phyloP scores from a whole-genome alignment of 169 alveolate species.

The Blepharisma undulans region DNA sequence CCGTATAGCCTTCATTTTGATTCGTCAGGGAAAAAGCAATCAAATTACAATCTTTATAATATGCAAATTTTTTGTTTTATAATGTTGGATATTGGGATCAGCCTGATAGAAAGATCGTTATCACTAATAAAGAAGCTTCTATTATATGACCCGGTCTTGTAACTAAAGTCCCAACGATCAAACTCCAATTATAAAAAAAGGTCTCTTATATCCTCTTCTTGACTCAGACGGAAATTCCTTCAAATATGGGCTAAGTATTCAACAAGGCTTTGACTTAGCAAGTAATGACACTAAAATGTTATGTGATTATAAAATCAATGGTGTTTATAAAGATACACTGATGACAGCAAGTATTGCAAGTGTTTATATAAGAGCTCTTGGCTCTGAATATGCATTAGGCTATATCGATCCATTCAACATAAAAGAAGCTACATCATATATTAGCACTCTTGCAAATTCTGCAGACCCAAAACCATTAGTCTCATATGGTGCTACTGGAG shows the following conservation, averaged over 20 bases:
- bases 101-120: background rate
- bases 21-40: background rate
- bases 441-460: background rate
- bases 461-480: background rate
- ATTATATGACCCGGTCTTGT: conserved; percentile 34
- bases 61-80: background rate
- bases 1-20: background rate
- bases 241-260: background rate
- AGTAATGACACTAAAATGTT: background rate
- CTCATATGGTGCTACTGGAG: background rate
- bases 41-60: conserved; percentile 1
- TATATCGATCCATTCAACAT: conserved; percentile 7
- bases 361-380: background rate
- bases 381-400: background rate
- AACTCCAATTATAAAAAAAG: background rate
- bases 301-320: background rate
- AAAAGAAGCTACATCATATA: background rate
- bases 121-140: background rate
- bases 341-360: background rate
- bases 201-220: conserved; percentile 15
- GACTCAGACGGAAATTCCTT: background rate
- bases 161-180: background rate
- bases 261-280: conserved; percentile 22
- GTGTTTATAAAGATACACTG: background rate
- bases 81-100: conserved; percentile 20